A percentile compares a stretch with the other conserved stretches of the same genome.
Evolutionary conservation across 2,329 filamentous ascomycete genomes (phyloP).

Genomic region (Ustilaginoidea virens): DNA sequence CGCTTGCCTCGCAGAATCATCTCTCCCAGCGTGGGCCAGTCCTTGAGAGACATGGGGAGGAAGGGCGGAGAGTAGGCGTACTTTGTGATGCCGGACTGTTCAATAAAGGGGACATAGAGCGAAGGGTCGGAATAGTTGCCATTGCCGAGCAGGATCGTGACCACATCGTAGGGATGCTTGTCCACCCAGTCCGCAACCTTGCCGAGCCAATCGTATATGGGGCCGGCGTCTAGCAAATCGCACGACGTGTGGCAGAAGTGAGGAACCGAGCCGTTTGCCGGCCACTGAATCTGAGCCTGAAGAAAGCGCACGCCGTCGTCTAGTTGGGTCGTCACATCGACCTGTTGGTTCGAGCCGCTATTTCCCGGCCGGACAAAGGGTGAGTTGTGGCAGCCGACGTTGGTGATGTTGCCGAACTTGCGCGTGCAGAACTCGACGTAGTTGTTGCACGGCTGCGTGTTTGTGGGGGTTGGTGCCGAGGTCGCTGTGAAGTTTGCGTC

Average conservation of each 20-base stretch:
- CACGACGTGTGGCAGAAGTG: constrained; percentile 82
- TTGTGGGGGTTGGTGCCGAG: constrained; percentile 32
- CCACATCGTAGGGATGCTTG: constrained; percentile 67
- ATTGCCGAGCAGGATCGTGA: constrained; percentile 78
- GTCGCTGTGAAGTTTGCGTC: constrained; percentile 24
- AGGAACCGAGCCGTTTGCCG: constrained; percentile 29
- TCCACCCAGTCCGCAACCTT: constrained; percentile 59
- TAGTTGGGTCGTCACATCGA: constrained; percentile 53
- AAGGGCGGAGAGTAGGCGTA: constrained; percentile 61
- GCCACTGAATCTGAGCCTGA: constrained; percentile 48
- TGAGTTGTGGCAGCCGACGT: constrained; percentile 67
- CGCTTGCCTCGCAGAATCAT: constrained; percentile 60
- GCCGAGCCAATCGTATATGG: constrained; percentile 57
- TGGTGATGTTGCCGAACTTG: constrained; percentile 68
- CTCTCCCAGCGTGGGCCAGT: constrained; percentile 72
- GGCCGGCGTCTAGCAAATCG: constrained; percentile 65
- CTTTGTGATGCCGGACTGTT: constrained; percentile 53
- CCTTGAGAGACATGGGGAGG: constrained; percentile 52
- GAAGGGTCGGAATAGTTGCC: constrained; percentile 51
- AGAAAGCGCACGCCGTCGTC: constrained; percentile 59
- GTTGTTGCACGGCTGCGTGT: constrained; percentile 69
- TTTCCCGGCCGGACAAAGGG: constrained; percentile 59
- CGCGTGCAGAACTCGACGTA: constrained; percentile 61
- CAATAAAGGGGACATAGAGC: constrained; percentile 53
- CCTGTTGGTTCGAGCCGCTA: constrained; percentile 59